Percentiles rank a stretch among this genome's conserved stretches.
Conservation (phyloP, 2,329 filamentous ascomycete genomes). For the Rutstroemia sp. region DNA sequence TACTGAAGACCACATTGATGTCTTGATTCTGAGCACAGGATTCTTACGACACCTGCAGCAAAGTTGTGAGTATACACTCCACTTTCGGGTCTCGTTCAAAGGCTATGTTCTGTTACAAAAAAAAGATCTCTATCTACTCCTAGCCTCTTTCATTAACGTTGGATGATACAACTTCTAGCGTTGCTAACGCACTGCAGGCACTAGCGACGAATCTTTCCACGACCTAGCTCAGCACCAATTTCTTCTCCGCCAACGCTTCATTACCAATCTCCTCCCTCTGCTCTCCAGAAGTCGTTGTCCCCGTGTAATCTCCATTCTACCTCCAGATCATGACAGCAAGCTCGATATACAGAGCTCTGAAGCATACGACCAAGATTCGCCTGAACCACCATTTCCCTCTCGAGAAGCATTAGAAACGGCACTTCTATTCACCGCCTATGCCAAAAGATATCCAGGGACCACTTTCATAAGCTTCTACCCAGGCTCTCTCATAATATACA, state of each 20-base stretch:
- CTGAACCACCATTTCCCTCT: neutral
- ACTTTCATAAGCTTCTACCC: neutral
- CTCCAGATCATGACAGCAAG: neutral
- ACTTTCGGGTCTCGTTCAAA: neutral
- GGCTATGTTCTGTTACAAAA: neutral
- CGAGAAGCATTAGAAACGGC: neutral
- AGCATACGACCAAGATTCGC: neutral
- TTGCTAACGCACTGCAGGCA: neutral
- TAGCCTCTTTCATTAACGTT: neutral
- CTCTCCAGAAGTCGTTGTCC: slow-evolving; percentile 1
- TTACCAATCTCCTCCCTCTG: neutral
- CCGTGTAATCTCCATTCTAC: neutral
- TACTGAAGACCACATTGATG: neutral
- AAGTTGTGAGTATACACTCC: neutral
- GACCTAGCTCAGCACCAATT: neutral
- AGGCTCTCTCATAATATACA: neutral
- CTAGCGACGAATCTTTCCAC: neutral
- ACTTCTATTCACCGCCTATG: neutral
- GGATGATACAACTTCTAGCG: neutral
- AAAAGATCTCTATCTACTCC: neutral
- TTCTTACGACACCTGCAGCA: neutral
- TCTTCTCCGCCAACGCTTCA: neutral
- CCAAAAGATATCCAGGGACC: neutral
- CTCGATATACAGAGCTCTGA: neutral
- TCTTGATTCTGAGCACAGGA: neutral